A percentile compares a stretch with the other conserved stretches of the same genome.
phyloP scores from a whole-genome alignment of 257 asterid species.

The Ophiorrhiza pumila region DNA sequence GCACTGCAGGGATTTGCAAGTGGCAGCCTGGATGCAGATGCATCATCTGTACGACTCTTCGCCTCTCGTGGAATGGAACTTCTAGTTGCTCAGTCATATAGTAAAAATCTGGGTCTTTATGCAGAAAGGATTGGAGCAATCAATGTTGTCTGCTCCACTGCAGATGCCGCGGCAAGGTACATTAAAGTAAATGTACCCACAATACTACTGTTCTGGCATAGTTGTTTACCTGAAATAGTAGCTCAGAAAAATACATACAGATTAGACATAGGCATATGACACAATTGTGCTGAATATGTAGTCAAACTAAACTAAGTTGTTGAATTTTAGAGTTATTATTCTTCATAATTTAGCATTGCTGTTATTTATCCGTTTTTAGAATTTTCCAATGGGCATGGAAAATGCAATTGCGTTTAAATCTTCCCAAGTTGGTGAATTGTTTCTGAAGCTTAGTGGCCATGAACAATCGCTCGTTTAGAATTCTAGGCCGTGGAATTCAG shows the following conservation, averaged over 20 bases:
- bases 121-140: slow-evolving; percentile 97
- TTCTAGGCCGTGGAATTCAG: neutral
- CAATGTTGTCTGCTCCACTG: slow-evolving; percentile 77
- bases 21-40: slow-evolving; percentile 93
- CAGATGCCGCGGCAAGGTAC: slow-evolving; percentile 79
- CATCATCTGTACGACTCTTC: slow-evolving; percentile 88
- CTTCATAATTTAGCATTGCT: neutral
- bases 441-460: neutral
- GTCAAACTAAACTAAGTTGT: neutral
- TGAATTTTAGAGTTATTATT: too few species aligned
- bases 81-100: slow-evolving; percentile 91
- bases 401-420: neutral
- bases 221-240: neutral
- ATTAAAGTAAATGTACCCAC: neutral
- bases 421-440: neutral
- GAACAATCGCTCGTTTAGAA: neutral
- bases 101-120: slow-evolving; percentile 92
- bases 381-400: neutral
- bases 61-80: slow-evolving; percentile 94
- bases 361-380: neutral
- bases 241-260: neutral
- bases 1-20: slow-evolving; percentile 88
- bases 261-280: neutral
- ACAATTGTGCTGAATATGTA: neutral
- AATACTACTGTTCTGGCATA: neutral